phyloP scores from a whole-genome alignment of 139 green algal genomes.

The Axilococcus clingmanii region DNA sequence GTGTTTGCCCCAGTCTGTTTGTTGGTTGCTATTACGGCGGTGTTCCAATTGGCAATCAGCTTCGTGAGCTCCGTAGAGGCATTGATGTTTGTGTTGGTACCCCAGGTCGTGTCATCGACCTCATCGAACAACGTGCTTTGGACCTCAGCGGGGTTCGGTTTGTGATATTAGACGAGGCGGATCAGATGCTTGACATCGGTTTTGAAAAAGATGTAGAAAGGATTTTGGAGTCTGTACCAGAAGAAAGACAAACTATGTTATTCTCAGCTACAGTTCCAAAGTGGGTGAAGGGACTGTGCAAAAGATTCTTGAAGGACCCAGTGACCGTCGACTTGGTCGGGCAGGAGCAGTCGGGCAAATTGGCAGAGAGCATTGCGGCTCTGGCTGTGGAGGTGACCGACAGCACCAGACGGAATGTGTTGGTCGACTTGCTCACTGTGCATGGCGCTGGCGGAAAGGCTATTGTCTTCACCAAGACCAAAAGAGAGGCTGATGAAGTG shows the following conservation, averaged over 20 bases:
- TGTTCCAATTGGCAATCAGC: conserved; percentile 58
- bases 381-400: conserved; percentile 34
- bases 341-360: conserved; percentile 65
- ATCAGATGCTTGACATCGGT: conserved; percentile 96
- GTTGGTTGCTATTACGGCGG: conserved; percentile 86
- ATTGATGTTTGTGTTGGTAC: conserved; percentile 95
- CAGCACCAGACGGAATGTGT: conserved; percentile 34
- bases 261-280: conserved; percentile 93
- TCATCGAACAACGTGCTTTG: conserved; percentile 75
- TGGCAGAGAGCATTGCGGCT: conserved; percentile 56
- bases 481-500: conserved; percentile 79
- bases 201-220: conserved; percentile 98
- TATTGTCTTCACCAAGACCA: conserved; percentile 81
- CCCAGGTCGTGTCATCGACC: conserved; percentile 91
- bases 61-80: conserved; percentile 55
- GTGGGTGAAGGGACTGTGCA: conserved; percentile 89
- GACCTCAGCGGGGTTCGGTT: conserved; percentile 62
- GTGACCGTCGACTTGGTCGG: conserved; percentile 90
- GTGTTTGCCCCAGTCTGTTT: conserved; percentile 45
- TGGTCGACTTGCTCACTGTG: conserved; percentile 82
- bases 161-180: conserved; percentile 94
- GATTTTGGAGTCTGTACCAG: conserved; percentile 68
- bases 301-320: conserved; percentile 62
- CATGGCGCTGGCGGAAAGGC: conserved; percentile 63
- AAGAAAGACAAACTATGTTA: conserved; percentile 85